A percentile compares a stretch with the other conserved stretches of the same genome.
Conservation (phyloP, 2,329 filamentous ascomycete species). For the Truncatella angustata region DNA sequence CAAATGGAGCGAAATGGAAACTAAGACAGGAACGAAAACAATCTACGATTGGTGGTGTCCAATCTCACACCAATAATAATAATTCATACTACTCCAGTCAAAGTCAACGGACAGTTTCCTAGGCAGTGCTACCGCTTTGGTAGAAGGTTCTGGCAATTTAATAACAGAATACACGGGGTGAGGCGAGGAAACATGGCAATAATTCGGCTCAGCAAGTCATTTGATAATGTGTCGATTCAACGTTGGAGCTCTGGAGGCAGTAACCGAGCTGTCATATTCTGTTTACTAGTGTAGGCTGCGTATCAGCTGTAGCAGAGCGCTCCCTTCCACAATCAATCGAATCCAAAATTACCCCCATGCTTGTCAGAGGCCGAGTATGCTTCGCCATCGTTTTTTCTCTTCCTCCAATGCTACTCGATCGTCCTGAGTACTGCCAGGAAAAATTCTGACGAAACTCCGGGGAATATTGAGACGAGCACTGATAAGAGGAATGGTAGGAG, state of each 20-base stretch:
- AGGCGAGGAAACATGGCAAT: too few relatives aligned
- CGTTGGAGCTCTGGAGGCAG: too few relatives aligned
- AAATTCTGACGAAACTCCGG: neutral
- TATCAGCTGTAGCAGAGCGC: neutral
- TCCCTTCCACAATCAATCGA: neutral
- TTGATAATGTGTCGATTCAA: too few relatives aligned
- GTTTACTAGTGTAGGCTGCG: neutral
- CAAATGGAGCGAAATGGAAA: neutral
- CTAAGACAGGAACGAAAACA: too few relatives aligned
- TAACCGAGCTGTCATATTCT: too few relatives aligned
- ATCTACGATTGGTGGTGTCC: neutral
- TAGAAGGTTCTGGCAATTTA: too few relatives aligned
- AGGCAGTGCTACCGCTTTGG: too few relatives aligned
- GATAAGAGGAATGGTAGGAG: neutral
- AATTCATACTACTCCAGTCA: too few relatives aligned
- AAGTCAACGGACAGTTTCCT: too few relatives aligned
- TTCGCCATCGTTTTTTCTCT: neutral
- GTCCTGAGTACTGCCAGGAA: neutral
- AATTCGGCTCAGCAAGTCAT: too few relatives aligned
- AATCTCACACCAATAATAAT: too few relatives aligned
- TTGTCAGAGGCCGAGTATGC: neutral
- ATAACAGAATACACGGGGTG: too few relatives aligned
- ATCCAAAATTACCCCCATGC: neutral
- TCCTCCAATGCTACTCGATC: neutral
- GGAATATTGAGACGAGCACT: neutral